Evolutionary conservation across 495 filamentous ascomycete genomes (phyloP).

Genomic region (Neurospora tetrasperma): DNA sequence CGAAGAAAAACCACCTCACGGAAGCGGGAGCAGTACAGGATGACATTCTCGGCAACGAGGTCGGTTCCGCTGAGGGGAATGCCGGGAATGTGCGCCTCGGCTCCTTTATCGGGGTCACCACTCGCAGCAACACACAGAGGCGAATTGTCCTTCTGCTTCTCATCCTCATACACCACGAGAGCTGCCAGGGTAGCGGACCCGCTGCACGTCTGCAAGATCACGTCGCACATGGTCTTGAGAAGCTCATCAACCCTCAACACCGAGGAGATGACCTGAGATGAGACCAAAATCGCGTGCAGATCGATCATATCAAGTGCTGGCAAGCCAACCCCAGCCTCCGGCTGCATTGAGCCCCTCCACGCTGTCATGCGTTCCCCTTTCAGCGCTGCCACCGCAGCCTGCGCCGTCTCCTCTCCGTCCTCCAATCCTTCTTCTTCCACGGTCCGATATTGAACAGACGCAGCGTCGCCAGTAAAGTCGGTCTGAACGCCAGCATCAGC

Average conservation of each 20-base stretch:
- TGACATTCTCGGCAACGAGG: conserved; percentile 63
- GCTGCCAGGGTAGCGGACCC: conserved; percentile 66
- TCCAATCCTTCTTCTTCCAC: conserved; percentile 47
- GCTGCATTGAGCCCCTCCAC: conserved; percentile 45
- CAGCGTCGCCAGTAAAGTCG: conserved; percentile 50
- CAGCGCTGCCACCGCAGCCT: conserved; percentile 36
- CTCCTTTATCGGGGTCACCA: conserved; percentile 56
- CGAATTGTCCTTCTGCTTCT: conserved; percentile 10
- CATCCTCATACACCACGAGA: conserved; percentile 43
- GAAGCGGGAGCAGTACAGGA: conserved; percentile 75
- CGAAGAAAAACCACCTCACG: conserved; percentile 74
- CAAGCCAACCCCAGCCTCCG: conserved; percentile 39
- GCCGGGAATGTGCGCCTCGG: conserved; percentile 51
- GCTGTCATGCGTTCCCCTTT: conserved; percentile 54
- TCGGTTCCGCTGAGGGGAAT: conserved; percentile 53
- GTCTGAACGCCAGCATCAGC: conserved; percentile 71
- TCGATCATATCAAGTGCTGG: conserved; percentile 73
- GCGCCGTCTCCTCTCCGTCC: conserved; percentile 41
- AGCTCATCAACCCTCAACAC: conserved; percentile 77
- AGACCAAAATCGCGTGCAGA: conserved; percentile 74
- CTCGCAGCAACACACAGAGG: conserved; percentile 59
- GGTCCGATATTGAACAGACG: conserved; percentile 41
- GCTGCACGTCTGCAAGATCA: conserved; percentile 78
- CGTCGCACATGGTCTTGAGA: conserved; percentile 79
- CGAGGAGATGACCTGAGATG: conserved; percentile 83